Evolutionary conservation across 2,329 filamentous ascomycete species (phyloP).

Genomic region (Calonectria fujianensis): DNA sequence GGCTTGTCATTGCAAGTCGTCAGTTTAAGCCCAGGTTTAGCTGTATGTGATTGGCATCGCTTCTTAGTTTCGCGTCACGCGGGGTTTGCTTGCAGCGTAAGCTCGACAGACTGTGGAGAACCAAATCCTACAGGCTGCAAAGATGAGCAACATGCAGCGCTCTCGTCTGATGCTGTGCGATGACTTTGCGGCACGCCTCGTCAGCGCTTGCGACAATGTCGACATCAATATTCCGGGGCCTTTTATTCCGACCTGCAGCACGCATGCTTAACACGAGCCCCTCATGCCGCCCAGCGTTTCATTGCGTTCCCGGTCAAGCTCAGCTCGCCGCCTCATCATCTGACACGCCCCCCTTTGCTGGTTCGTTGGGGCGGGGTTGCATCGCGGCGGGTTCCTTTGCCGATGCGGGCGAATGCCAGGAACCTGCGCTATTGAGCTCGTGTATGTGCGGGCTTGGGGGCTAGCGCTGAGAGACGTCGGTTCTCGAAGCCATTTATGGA

Average conservation of each 20-base stretch:
- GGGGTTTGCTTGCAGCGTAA: neutral
- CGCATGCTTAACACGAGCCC: slow-evolving; percentile 17
- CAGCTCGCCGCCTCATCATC: neutral
- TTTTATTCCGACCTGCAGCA: slow-evolving; percentile 25
- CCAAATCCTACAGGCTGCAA: neutral
- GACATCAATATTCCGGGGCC: slow-evolving; percentile 3
- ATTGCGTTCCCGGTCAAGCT: neutral
- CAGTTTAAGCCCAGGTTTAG: neutral
- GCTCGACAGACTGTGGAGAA: neutral
- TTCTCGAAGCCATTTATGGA: slow-evolving; percentile 9
- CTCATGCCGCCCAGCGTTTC: neutral
- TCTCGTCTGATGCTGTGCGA: slow-evolving; percentile 13
- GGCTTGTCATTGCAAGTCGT: too few relatives aligned
- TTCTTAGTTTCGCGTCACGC: neutral
- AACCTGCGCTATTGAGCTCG: slow-evolving; percentile 33
- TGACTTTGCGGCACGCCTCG: neutral
- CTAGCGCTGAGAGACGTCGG: slow-evolving; percentile 14
- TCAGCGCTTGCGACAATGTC: slow-evolving; percentile 19
- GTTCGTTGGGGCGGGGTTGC: neutral
- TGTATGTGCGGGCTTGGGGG: slow-evolving; percentile 1
- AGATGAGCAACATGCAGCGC: neutral
- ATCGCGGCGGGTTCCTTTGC: neutral
- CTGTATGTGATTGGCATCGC: neutral
- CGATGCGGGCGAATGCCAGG: slow-evolving; percentile 36
- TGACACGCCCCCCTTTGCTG: neutral